Evolutionary conservation across 108 stramenopile genomes (phyloP).

Genomic region (Nitzschia sp.): DNA sequence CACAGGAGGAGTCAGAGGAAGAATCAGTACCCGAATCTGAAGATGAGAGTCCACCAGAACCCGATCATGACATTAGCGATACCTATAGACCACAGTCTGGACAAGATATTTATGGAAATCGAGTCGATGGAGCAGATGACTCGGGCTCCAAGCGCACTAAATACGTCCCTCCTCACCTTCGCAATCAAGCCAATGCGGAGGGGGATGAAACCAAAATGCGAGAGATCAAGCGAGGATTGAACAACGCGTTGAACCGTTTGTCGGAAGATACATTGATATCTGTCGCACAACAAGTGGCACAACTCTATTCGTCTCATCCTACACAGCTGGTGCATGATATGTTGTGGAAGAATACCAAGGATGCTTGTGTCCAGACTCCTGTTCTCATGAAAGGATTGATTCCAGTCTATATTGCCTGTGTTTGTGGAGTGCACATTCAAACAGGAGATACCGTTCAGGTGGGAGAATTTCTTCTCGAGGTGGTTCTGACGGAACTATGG

Average conservation of each 20-base stretch:
- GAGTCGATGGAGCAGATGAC: conserved; percentile 37
- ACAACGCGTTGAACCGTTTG: conserved; percentile 87
- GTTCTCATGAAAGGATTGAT: conserved; percentile 81
- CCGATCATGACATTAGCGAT: conserved; percentile 62
- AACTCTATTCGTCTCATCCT: conserved; percentile 51
- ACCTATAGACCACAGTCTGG: conserved; percentile 82
- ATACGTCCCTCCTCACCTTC: conserved; percentile 85
- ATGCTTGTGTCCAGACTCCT: conserved; percentile 60
- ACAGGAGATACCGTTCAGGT: conserved; percentile 77
- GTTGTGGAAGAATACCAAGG: conserved; percentile 68
- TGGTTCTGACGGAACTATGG: conserved; percentile 55
- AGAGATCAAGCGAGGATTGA: conserved; percentile 69
- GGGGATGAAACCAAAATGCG: conserved; percentile 25
- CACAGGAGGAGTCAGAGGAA: conserved; percentile 2
- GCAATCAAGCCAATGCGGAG: conserved; percentile 30
- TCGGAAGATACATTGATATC: conserved; percentile 88
- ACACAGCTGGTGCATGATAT: conserved; percentile 65
- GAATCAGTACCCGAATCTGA: conserved; percentile 15
- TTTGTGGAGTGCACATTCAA: conserved; percentile 77
- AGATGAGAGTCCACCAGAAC: conserved; percentile 19
- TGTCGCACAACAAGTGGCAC: conserved; percentile 65
- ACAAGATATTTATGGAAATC: conserved; percentile 94
- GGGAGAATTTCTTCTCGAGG: conserved; percentile 69
- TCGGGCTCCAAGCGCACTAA: conserved; percentile 43
- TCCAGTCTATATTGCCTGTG: conserved; percentile 72